Base-by-base conservation (phyloP, 768 basidiomycete genomes). In the Cystobasidium tubakii region DNA sequence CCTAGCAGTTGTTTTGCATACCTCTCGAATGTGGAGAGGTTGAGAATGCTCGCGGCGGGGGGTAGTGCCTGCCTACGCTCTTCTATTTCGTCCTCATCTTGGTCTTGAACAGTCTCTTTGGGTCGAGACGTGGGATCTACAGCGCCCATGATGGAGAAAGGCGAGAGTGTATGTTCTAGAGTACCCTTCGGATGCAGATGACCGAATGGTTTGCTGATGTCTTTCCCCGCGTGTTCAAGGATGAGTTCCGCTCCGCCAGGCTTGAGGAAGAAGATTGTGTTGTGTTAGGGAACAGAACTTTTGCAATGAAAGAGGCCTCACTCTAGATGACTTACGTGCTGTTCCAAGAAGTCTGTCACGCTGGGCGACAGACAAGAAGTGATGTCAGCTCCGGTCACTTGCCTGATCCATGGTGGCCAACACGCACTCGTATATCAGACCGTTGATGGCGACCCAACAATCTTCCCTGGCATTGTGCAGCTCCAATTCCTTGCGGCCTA, bases 21-120 rank as follows among this genome's bases (percentile, higher is more conserved):
- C n/a, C 50, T 54, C 62, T 75, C 76, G 25, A 77, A 77, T 63
- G 75, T 69, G 44, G 62, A 71, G 10, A 75, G 39, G 55, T 66
- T 66, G 36, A 75, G 46, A 23, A 77, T 42, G 27, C 54, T 65
- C 21, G 50, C 62, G 17, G 33, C 36, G 0, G 46, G 25, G 0
- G 57, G 46, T 34, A 60, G 27, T 10, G 57, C 57, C 29, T 60
- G 57, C 21, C 57, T 27, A 15, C 57, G 25, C 13, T 27, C 57
- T 60, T 60, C 57, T 7, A 60, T 60, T 60, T 60, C 57, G 21
- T 60, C 57, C 29, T 29, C 29, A 29, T 27, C 57, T 31, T 60
- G 29, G 21, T 34, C 29, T 34, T 60, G 57, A 15, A 27, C 57
- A 27, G 57, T 60, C 21, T 60, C 29, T 15, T 27, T 34, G 4